Percentiles rank a stretch among this genome's conserved stretches.
phyloP scores from a whole-genome alignment of 169 alveolate genomes.

The Plasmodium sp. region DNA sequence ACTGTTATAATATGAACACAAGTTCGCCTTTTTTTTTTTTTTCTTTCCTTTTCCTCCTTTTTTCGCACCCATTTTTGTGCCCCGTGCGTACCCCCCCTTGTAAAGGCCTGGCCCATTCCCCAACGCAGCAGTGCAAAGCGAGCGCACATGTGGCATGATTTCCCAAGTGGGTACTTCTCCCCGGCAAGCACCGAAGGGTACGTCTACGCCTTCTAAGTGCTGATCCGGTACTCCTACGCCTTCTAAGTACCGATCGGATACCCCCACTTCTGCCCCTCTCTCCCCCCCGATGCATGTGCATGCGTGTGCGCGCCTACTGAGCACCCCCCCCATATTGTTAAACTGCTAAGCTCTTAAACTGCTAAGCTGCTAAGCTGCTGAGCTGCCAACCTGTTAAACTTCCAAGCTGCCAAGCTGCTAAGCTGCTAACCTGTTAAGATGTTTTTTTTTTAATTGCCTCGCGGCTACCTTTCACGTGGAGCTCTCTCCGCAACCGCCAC shows the following conservation, averaged over 20 bases:
- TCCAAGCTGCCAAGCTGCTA: background rate
- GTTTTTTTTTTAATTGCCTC: background rate
- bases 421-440: background rate
- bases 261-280: background rate
- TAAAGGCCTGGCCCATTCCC: background rate
- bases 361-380: background rate
- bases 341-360: background rate
- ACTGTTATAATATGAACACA: constrained; percentile 24
- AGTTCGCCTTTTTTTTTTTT: background rate
- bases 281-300: background rate
- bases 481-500: background rate
- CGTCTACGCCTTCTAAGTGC: too few species aligned
- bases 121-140: background rate
- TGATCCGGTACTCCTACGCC: too few species aligned
- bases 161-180: background rate
- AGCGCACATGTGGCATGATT: background rate
- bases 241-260: too few species aligned
- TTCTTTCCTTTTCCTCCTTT: background rate
- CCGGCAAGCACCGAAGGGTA: background rate
- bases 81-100: background rate
- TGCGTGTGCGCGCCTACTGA: background rate
- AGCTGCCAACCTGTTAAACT: background rate
- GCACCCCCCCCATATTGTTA: background rate
- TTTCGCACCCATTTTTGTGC: background rate
- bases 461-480: background rate